phyloP scores from a whole-genome alignment of 2,329 filamentous ascomycete species.

The Ilyonectria sp. region DNA sequence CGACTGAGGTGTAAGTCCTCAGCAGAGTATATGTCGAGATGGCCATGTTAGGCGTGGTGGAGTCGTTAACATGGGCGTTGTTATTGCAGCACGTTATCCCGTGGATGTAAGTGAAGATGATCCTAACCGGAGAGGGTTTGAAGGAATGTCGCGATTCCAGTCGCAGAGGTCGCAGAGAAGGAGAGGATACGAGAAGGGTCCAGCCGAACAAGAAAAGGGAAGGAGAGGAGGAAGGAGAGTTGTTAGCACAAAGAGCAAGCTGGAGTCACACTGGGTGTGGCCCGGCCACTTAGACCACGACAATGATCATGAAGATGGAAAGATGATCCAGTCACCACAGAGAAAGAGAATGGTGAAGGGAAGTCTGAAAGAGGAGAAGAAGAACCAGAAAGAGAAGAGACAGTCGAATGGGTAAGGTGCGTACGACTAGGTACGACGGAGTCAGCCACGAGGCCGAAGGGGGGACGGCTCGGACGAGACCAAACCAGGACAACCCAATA shows the following conservation, averaged over 20 bases:
- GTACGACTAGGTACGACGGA: slow-evolving; percentile 20
- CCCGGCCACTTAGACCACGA: slow-evolving; percentile 44
- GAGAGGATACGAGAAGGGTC: slow-evolving; percentile 24
- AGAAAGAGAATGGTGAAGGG: slow-evolving; percentile 18
- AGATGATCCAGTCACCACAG: slow-evolving; percentile 44
- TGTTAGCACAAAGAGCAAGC: slow-evolving; percentile 33
- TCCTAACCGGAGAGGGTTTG: slow-evolving; percentile 60
- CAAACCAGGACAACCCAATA: slow-evolving; percentile 31
- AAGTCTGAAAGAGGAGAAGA: slow-evolving; percentile 11
- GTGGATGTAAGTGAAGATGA: slow-evolving; percentile 64
- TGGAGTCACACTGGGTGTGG: slow-evolving; percentile 41
- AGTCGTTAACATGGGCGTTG: slow-evolving; percentile 22
- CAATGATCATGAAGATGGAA: slow-evolving; percentile 46
- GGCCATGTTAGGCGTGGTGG: slow-evolving; percentile 22
- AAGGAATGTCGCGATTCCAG: slow-evolving; percentile 55
- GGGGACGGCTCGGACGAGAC: slow-evolving; percentile 36
- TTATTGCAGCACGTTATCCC: slow-evolving; percentile 49
- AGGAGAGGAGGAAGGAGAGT: slow-evolving; percentile 16
- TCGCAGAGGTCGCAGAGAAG: slow-evolving; percentile 42
- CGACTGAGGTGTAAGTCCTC: slow-evolving; percentile 31
- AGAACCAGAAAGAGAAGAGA: slow-evolving; percentile 31
- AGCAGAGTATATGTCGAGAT: slow-evolving; percentile 29
- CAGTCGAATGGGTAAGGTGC: slow-evolving; percentile 35
- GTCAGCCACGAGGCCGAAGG: slow-evolving; percentile 30
- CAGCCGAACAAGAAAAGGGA: slow-evolving; percentile 27